phyloP scores from a whole-genome alignment of 1,284 basidiomycete genomes.

The Vanrija pseudolonga region DNA sequence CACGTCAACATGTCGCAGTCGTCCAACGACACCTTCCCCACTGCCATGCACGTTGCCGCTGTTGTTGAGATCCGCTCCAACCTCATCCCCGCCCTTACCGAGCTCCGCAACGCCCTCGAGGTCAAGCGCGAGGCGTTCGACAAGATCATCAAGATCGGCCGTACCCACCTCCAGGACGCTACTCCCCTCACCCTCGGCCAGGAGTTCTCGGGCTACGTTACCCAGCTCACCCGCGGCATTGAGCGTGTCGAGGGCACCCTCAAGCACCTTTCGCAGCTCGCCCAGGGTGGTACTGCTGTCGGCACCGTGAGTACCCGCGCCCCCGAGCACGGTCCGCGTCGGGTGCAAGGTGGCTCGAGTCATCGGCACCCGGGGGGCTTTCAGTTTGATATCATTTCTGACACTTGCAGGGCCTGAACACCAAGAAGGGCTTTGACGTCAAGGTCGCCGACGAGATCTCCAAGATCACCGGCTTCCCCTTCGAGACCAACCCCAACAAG shows the following conservation, averaged over 20 bases:
- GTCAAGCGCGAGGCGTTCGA: slow-evolving; percentile 77
- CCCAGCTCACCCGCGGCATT: slow-evolving; percentile 89
- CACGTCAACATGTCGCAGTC: slow-evolving; percentile 99
- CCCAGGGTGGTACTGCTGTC: slow-evolving; percentile 98
- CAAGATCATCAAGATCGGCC: slow-evolving; percentile 96
- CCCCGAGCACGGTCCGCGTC: neutral
- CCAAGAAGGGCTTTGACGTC: slow-evolving; percentile 92
- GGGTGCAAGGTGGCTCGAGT: neutral
- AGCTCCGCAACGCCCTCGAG: slow-evolving; percentile 77
- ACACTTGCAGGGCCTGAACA: slow-evolving; percentile 78
- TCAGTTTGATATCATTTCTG: neutral
- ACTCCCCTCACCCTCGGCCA: slow-evolving; percentile 97
- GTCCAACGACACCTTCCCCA: slow-evolving; percentile 99
- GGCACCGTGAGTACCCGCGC: slow-evolving; percentile 67
- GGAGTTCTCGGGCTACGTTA: slow-evolving; percentile 98
- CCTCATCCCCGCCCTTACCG: slow-evolving; percentile 80
- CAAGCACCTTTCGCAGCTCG: slow-evolving; percentile 83
- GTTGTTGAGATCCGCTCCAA: slow-evolving; percentile 79
- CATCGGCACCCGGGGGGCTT: neutral
- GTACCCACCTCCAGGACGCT: slow-evolving; percentile 97
- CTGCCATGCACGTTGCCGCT: slow-evolving; percentile 97
- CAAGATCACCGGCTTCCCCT: slow-evolving; percentile 82
- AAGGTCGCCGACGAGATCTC: slow-evolving; percentile 91
- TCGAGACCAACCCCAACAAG: slow-evolving; percentile 97
- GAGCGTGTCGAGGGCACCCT: slow-evolving; percentile 76